phyloP scores from a whole-genome alignment of 2,329 filamentous ascomycete genomes.

The Beauveria medogensis region DNA sequence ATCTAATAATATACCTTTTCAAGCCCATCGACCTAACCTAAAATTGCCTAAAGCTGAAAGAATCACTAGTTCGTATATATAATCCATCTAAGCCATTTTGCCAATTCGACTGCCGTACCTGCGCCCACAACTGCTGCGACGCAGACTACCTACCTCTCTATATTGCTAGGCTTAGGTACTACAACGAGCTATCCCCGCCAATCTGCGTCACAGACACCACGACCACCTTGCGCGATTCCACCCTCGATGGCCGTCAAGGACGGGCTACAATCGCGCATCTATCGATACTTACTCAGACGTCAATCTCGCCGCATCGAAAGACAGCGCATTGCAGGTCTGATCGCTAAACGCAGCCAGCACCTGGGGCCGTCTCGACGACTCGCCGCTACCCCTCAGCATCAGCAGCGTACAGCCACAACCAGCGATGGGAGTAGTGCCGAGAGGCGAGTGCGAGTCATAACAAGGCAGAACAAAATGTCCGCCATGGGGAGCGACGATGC shows the following conservation, averaged over 20 bases:
- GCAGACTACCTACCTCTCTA: constrained; percentile 12
- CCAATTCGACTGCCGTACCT: constrained; percentile 27
- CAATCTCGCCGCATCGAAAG: constrained; percentile 48
- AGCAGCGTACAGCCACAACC: constrained; percentile 12
- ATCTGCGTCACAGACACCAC: constrained; percentile 53
- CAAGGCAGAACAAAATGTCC: constrained; percentile 21
- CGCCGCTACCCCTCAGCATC: constrained; percentile 21
- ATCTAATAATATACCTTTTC: too few species aligned
- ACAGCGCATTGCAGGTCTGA: constrained; percentile 36
- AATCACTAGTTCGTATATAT: too few species aligned
- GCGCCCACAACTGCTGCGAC: constrained; percentile 30
- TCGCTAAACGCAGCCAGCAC: constrained; percentile 34
- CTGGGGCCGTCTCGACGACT: constrained; percentile 30
- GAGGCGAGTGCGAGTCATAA: constrained; percentile 20
- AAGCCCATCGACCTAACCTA: too few species aligned
- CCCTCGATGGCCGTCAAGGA: constrained; percentile 60
- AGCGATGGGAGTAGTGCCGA: constrained; percentile 24
- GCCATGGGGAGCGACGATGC: constrained; percentile 19
- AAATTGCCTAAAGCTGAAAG: too few species aligned
- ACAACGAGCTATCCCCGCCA: constrained; percentile 60
- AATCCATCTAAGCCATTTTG: constrained; percentile 23
- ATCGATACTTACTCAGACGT: constrained; percentile 60
- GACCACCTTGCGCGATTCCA: constrained; percentile 62
- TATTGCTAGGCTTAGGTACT: constrained; percentile 38
- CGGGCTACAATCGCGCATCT: constrained; percentile 66